These are phyloP conservation scores for Metarhizium guizhouense DNA, from an alignment of 2,329 filamentous ascomycete species.

Conservation along the genomic window DNA sequence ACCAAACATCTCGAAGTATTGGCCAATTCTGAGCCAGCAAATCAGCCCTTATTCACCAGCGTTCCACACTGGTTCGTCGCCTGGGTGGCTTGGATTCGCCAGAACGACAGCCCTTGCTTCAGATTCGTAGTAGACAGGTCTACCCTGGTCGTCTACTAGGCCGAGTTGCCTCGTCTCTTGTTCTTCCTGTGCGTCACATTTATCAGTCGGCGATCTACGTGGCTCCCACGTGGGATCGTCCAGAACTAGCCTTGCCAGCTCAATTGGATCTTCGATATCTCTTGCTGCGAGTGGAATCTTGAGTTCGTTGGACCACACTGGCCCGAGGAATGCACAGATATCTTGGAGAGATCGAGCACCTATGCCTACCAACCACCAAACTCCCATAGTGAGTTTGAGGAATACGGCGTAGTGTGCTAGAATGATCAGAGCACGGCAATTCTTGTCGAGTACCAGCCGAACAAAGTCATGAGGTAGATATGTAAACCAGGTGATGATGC, in stretches of 20 bases:
- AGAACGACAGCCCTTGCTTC: background rate
- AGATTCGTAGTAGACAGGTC: background rate
- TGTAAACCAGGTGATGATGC: constrained; percentile 45
- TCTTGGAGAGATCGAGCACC: constrained; percentile 35
- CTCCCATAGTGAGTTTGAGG: constrained; percentile 28
- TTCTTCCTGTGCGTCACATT: background rate
- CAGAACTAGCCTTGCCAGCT: constrained; percentile 33
- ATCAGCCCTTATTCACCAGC: background rate
- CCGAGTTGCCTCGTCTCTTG: constrained; percentile 2
- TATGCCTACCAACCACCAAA: constrained; percentile 45
- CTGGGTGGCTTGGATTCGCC: constrained; percentile 1
- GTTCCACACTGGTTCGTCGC: constrained; percentile 3
- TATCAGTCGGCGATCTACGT: background rate
- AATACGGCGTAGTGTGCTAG: constrained; percentile 45
- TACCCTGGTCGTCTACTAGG: constrained; percentile 8
- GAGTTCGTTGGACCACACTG: constrained; percentile 22
- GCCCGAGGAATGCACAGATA: constrained; percentile 30
- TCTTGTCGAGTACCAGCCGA: constrained; percentile 29
- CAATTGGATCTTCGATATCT: constrained; percentile 21
- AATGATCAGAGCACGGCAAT: constrained; percentile 40
- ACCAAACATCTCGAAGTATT: background rate
- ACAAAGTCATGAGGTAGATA: constrained; percentile 37
- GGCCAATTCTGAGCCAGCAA: background rate
- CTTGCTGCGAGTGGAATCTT: constrained; percentile 27
- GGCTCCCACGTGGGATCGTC: constrained; percentile 33